Percentiles rank a stretch among this genome's conserved stretches.
Conservation (phyloP, 495 filamentous ascomycete genomes). For the Penicillium waksmanii region DNA sequence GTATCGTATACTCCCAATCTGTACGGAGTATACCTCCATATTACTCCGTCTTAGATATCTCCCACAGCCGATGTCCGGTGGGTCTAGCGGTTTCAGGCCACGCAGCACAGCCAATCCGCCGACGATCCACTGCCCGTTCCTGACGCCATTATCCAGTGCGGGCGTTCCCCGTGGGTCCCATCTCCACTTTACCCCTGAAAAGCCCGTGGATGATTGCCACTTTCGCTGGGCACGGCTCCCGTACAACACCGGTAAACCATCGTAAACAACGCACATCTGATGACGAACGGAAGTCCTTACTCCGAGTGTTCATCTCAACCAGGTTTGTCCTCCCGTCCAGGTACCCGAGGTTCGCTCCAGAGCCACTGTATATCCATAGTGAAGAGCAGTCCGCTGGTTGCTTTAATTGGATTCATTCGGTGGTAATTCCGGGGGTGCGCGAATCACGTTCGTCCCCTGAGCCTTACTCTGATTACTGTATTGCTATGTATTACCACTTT, state of each 20-base stretch:
- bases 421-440: background rate
- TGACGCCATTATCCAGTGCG: conserved; percentile 17
- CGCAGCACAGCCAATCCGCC: conserved; percentile 19
- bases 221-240: conserved; percentile 11
- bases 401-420: background rate
- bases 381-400: background rate
- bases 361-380: background rate
- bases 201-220: conserved; percentile 27
- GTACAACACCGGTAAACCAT: conserved; percentile 1
- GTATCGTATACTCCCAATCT: background rate
- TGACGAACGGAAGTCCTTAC: conserved; percentile 22
- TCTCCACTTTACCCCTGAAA: conserved; percentile 38
- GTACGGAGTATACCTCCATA: background rate
- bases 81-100: conserved; percentile 17
- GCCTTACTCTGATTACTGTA: background rate
- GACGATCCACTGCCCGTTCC: conserved; percentile 33
- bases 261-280: conserved; percentile 8
- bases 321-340: background rate
- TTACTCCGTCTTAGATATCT: too few species aligned
- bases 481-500: background rate
- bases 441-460: background rate
- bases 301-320: conserved; percentile 11
- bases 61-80: background rate
- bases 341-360: background rate
- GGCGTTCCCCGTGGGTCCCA: conserved; percentile 13